A percentile compares a stretch with the other conserved stretches of the same genome.
Conservation (phyloP, 75 land plant genomes). For the Gnetum montanum region DNA sequence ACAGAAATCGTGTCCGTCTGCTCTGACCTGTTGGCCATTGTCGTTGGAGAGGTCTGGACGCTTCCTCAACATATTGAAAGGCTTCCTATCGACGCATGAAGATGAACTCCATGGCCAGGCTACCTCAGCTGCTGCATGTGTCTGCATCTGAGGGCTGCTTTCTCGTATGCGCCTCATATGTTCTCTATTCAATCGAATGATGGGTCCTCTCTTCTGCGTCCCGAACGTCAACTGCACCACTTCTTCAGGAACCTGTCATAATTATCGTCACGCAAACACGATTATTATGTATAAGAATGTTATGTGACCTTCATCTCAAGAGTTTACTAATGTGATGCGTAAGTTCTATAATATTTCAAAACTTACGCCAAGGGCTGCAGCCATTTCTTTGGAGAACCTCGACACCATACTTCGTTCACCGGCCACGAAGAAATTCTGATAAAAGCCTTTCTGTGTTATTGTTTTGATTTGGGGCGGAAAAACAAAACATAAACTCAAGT, state of each 20-base stretch:
- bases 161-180: neutral
- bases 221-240: neutral
- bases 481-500: neutral
- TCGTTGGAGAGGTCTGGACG: neutral
- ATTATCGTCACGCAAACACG: neutral
- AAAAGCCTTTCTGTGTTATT: neutral
- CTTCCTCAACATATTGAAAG: neutral
- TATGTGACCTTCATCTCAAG: neutral
- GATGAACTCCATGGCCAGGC: no score
- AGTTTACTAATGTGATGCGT: neutral
- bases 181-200: neutral
- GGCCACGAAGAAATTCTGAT: neutral
- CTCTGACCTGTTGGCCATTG: neutral
- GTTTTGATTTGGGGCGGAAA: no score
- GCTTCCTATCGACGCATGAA: neutral
- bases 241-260: neutral
- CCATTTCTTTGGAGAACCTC: slow-evolving; percentile 1
- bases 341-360: neutral
- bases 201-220: neutral
- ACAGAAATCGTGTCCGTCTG: neutral
- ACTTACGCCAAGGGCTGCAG: neutral
- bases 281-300: neutral
- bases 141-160: no score
- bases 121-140: neutral
- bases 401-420: neutral